Evolutionary conservation across 2,329 filamentous ascomycete species (phyloP).

Genomic region (Didymellaceae sp.): DNA sequence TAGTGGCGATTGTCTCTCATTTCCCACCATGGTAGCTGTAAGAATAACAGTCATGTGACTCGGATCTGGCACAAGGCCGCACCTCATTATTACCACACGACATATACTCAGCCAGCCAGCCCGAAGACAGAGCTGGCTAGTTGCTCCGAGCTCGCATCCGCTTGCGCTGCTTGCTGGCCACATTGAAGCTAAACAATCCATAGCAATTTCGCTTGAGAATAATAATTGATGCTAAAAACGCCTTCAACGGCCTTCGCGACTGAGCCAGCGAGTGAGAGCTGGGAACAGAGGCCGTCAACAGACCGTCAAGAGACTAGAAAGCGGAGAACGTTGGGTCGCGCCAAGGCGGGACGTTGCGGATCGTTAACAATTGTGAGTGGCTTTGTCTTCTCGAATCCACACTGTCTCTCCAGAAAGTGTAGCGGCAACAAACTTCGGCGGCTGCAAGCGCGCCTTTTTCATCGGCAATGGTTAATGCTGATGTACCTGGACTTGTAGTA

Average conservation of each 20-base stretch:
- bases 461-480: neutral
- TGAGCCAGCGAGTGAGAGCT: conserved; percentile 6
- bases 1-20: neutral
- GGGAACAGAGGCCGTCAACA: neutral
- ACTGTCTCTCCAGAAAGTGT: neutral
- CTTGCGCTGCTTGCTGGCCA: neutral
- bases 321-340: conserved; percentile 15
- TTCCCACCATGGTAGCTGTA: neutral
- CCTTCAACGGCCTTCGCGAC: conserved; percentile 3
- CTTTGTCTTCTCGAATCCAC: neutral
- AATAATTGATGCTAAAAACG: neutral
- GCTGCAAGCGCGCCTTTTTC: neutral
- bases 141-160: neutral
- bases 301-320: conserved; percentile 8
- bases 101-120: neutral
- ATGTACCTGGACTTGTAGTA: neutral
- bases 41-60: neutral
- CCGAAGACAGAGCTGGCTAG: neutral
- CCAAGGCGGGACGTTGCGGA: conserved; percentile 16
- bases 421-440: conserved; percentile 1
- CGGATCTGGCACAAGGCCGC: neutral
- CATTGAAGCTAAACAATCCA: conserved; percentile 1
- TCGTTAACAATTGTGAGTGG: neutral
- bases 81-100: conserved; percentile 1
- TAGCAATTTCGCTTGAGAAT: conserved; percentile 9